Conservation (phyloP, 495 filamentous ascomycete species). For the Annulohypoxylon stygium region DNA sequence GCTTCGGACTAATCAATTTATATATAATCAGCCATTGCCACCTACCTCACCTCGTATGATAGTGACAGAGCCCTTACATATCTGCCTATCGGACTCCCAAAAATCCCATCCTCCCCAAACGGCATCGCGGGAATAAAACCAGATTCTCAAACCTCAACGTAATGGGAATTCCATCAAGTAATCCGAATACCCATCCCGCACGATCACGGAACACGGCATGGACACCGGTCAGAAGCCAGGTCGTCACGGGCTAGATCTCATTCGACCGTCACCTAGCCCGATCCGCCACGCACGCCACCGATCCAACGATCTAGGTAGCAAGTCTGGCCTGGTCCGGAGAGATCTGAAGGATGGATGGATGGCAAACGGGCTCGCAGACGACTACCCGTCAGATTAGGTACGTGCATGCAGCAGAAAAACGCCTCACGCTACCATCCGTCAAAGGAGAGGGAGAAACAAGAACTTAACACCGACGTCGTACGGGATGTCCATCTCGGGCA, state of each 20-base stretch:
- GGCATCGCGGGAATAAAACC: not conserved
- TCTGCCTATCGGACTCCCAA: not conserved
- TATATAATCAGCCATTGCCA: not conserved
- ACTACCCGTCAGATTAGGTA: not conserved
- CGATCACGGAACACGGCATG: slow-evolving; percentile 2
- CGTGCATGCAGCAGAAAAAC: slow-evolving; percentile 27
- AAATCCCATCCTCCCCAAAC: not conserved
- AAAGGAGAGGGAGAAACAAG: not conserved
- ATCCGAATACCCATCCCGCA: not conserved
- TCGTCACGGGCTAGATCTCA: not conserved
- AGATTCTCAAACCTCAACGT: not conserved
- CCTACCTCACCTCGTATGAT: not conserved
- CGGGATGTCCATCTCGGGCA: slow-evolving; percentile 24
- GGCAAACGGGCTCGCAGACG: not conserved
- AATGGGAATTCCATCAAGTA: not conserved
- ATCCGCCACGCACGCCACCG: slow-evolving; percentile 19
- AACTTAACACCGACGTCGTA: slow-evolving; percentile 14
- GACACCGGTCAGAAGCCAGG: not conserved
- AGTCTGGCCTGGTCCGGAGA: not conserved
- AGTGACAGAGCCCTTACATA: not conserved
- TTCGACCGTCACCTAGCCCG: slow-evolving; percentile 10
- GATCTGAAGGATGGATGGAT: slow-evolving; percentile 1
- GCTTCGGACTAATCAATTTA: not conserved
- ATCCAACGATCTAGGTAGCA: not conserved
- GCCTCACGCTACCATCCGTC: slow-evolving; percentile 9